Evolutionary conservation across 1,284 basidiomycete genomes (phyloP), one percentile per base, ranked within the genome.

Genomic region (Tilletia walkeri): DNA sequence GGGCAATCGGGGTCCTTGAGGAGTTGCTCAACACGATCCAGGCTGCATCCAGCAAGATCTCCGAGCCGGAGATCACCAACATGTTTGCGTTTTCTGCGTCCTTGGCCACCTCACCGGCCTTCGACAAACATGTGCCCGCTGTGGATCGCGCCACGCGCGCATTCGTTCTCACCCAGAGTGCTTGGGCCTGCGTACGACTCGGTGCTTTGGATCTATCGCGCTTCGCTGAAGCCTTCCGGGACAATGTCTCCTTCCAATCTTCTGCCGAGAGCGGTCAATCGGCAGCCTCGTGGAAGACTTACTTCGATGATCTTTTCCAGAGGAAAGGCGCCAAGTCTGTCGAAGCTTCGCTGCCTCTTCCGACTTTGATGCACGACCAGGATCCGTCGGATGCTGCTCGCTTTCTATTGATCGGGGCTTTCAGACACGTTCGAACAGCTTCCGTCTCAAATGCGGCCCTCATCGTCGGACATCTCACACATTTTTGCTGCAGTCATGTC

Each of bases 351-450:
- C 12, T 10, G 7, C 7, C 18, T 34, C 9, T 41, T 9, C 12
- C 38, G 14, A 10, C 7, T n/a, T 38, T 14, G 18, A 10, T 63
- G 34, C 36, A 63, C 36, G 59, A 38, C 30, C 36, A 39, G 9
- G 34, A 38, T 38, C 16, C 6, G 3, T 9, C 12, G 10, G 38
- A 63, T 2, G 38, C 59, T 1, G 59, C 36, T 18, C 18, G 6
- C 3, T 18, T 18, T 4, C 34, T 63, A 36, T 9, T 39, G 12
- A 24, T 38, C 30, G 18, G 34, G 12, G 59, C 59, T 6, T 9
- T 63, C 59, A 38, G 59, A 16, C 59, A 63, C 59, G 3, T 63
- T 3, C 59, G 59, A 36, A 63, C 59, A 7, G 59, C 59, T 34
- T 63, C 59, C 18, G 38, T 63, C 34, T 4, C 30, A 34, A 18